Conservation (phyloP, 352 stramenopile genomes). For the Thalassiosira sp. region DNA sequence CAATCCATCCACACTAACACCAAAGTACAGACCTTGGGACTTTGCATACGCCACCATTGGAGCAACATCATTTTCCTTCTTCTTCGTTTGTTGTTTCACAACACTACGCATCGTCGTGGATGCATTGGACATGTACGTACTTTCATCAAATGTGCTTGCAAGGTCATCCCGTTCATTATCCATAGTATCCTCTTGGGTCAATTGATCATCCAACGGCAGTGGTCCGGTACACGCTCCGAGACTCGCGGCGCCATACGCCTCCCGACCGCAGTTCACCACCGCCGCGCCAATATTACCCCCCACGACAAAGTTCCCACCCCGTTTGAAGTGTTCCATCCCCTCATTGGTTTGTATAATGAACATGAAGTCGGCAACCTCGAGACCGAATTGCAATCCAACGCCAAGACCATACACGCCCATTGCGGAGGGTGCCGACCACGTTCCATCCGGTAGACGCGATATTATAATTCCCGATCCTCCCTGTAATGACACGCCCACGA, state of each 20-base stretch:
- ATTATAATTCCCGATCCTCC: conserved; percentile 90
- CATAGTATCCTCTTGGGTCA: conserved; percentile 37
- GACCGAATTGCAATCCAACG: conserved; percentile 85
- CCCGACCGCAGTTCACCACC: conserved; percentile 64
- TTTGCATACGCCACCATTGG: conserved; percentile 94
- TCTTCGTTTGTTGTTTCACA: conserved; percentile 18
- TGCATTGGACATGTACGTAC: conserved; percentile 33
- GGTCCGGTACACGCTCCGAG: conserved; percentile 54
- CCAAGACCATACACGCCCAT: conserved; percentile 85
- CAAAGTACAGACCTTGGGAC: conserved; percentile 90
- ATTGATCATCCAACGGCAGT: conserved; percentile 37
- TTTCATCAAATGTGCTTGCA: conserved; percentile 51
- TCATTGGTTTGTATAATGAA: conserved; percentile 93
- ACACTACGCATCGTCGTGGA: conserved; percentile 6
- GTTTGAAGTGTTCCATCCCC: conserved; percentile 86
- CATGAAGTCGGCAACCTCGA: conserved; percentile 92
- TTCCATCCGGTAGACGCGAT: conserved; percentile 90
- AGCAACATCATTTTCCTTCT: conserved; percentile 74
- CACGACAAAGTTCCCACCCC: conserved; percentile 68
- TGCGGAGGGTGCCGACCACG: conserved; percentile 93
- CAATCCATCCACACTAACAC: conserved; percentile 90
- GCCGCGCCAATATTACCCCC: conserved; percentile 75
- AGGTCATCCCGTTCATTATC: conserved; percentile 57
- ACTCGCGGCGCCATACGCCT: conserved; percentile 76
- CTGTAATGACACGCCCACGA: conserved; percentile 76